Evolutionary conservation across 331 rosid species (phyloP).

Genomic region (Rhamnella rubrinervis): DNA sequence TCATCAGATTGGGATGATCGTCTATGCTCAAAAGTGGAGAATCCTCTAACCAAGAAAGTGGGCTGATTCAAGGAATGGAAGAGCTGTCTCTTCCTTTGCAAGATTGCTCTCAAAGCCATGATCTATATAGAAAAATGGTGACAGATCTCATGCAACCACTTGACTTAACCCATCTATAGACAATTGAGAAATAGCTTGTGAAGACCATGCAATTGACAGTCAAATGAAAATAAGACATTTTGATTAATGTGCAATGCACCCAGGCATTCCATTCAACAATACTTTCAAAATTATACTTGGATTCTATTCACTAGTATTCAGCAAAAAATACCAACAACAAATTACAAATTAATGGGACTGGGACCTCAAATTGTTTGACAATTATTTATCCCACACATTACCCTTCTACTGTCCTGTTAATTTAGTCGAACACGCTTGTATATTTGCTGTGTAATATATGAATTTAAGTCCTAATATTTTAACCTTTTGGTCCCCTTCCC

Average conservation of each 20-base stretch:
- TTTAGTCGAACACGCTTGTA: too few species aligned
- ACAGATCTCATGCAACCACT: slow-evolving; percentile 11
- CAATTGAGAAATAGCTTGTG: background rate
- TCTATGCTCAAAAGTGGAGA: slow-evolving; percentile 27
- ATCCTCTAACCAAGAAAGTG: slow-evolving; percentile 22
- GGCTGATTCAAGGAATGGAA: slow-evolving; percentile 30
- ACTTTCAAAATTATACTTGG: background rate
- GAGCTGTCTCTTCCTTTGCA: slow-evolving; percentile 43
- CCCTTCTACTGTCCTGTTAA: too few species aligned
- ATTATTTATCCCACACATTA: too few species aligned
- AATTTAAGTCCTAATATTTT: too few species aligned
- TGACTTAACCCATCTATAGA: slow-evolving; percentile 7
- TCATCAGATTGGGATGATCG: slow-evolving; percentile 14
- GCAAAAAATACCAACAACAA: background rate
- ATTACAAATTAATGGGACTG: background rate
- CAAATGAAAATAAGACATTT: background rate
- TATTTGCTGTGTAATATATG: too few species aligned
- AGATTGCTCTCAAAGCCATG: slow-evolving; percentile 69
- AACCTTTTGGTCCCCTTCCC: too few species aligned
- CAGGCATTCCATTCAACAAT: background rate
- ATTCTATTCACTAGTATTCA: background rate
- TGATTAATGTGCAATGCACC: background rate
- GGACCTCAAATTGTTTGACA: too few species aligned
- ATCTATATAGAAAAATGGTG: background rate
- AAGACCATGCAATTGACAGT: background rate